Evolutionary conservation across 495 filamentous ascomycete genomes (phyloP).

Genomic region (Daldinia caldariorum): DNA sequence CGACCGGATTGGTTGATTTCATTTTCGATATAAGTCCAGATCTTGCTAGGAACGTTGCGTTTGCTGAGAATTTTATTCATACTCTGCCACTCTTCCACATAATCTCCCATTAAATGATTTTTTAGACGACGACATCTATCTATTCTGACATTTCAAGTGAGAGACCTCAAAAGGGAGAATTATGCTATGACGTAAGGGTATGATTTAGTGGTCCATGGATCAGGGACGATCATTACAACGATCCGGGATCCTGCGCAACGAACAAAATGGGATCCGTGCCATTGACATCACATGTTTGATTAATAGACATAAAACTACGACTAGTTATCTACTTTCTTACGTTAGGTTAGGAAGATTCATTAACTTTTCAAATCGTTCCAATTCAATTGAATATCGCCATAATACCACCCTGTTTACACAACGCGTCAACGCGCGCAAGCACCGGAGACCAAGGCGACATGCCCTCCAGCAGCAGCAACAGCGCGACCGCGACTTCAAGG

Average conservation of each 20-base stretch:
- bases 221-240: neutral
- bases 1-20: too few relatives aligned
- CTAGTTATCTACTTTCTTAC: too few relatives aligned
- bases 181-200: neutral
- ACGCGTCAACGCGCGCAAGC: neutral
- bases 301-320: neutral
- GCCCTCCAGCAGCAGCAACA: neutral
- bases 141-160: too few relatives aligned
- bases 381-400: neutral
- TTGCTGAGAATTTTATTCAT: too few relatives aligned
- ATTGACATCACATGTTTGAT: neutral
- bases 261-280: neutral
- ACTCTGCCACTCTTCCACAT: too few relatives aligned
- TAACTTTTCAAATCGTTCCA: neutral
- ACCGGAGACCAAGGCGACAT: neutral
- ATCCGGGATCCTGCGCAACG: neutral
- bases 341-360: neutral
- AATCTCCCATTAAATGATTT: too few relatives aligned
- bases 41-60: too few relatives aligned
- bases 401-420: conserved; percentile 6
- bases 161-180: neutral
- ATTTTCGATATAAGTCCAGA: too few relatives aligned
- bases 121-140: too few relatives aligned
- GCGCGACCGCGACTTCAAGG: neutral
- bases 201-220: neutral